These are phyloP conservation scores for Colletotrichum eremochloae DNA, from an alignment of 2,329 filamentous ascomycete genomes.

Conservation along the genomic window DNA sequence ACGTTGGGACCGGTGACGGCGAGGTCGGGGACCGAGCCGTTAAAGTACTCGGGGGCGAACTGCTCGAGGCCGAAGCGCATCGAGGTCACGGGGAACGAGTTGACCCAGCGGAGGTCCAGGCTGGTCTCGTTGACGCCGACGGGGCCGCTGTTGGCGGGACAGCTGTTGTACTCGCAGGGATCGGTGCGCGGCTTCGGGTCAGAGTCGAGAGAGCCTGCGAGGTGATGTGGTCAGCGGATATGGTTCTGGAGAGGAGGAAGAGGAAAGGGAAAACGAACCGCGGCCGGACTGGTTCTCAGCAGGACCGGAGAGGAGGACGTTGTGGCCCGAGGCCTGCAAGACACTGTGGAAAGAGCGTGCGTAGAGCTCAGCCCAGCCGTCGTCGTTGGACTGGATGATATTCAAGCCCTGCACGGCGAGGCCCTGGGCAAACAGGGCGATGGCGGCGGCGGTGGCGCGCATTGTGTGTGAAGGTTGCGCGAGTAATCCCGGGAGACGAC, in stretches of 20 bases:
- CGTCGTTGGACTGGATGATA: constrained; percentile 77
- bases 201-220: neutral
- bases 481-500: neutral
- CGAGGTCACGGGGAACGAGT: neutral
- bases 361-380: constrained; percentile 80
- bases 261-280: constrained; percentile 61
- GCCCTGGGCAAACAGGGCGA: constrained; percentile 38
- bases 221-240: constrained; percentile 71
- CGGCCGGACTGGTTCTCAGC: constrained; percentile 74
- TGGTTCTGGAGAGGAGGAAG: constrained; percentile 61
- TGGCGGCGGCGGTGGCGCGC: constrained; percentile 19
- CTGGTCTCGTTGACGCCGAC: constrained; percentile 64
- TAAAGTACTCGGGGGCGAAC: neutral
- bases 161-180: neutral
- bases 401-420: constrained; percentile 54
- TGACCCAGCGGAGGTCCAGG: neutral
- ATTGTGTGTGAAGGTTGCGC: neutral
- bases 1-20: neutral
- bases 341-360: constrained; percentile 70
- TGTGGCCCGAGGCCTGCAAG: constrained; percentile 67
- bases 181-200: neutral
- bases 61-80: neutral
- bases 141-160: constrained; percentile 57
- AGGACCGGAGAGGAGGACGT: constrained; percentile 74
- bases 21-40: neutral